Percentiles rank a stretch among this genome's conserved stretches.
Conservation (phyloP, 2,329 filamentous ascomycete species). For the Bipolaris bicolor region DNA sequence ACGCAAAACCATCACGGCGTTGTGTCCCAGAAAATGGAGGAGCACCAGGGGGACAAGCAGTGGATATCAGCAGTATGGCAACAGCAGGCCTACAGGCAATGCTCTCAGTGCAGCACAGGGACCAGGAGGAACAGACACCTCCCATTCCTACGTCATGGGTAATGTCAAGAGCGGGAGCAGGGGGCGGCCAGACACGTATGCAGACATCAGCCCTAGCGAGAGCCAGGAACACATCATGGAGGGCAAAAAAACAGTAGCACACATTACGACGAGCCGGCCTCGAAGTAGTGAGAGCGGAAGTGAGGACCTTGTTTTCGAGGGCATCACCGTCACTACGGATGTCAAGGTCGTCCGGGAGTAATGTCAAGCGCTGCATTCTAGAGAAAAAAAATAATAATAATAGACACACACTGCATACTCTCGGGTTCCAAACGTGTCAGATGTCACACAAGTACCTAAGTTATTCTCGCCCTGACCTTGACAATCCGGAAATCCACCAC, state of each 20-base stretch:
- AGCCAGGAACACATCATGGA: constrained; percentile 23
- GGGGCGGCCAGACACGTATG: constrained; percentile 9
- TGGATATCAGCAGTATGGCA: constrained; percentile 12
- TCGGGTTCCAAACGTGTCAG: not conserved
- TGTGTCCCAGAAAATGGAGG: constrained; percentile 27
- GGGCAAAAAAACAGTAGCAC: not conserved
- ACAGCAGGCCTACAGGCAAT: not conserved
- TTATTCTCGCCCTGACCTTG: not conserved
- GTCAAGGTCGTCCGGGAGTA: constrained; percentile 13
- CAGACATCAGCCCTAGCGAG: constrained; percentile 18
- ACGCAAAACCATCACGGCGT: constrained; percentile 16
- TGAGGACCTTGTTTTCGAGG: constrained; percentile 7
- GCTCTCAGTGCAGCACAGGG: not conserved
- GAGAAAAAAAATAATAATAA: not conserved
- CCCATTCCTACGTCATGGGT: constrained; percentile 5
- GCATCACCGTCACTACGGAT: constrained; percentile 19
- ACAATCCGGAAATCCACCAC: not conserved
- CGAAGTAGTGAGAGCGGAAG: constrained; percentile 8
- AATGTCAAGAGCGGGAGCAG: constrained; percentile 9
- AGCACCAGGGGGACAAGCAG: constrained; percentile 14
- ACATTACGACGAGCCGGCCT: constrained; percentile 6
- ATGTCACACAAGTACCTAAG: not conserved
- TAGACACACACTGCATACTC: no score
- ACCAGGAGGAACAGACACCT: not conserved
- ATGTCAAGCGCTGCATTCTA: not conserved